Evolutionary conservation across 352 stramenopile species (phyloP), one percentile per base, ranked within the genome.

Genomic region (Halophytophthora polymorphica): DNA sequence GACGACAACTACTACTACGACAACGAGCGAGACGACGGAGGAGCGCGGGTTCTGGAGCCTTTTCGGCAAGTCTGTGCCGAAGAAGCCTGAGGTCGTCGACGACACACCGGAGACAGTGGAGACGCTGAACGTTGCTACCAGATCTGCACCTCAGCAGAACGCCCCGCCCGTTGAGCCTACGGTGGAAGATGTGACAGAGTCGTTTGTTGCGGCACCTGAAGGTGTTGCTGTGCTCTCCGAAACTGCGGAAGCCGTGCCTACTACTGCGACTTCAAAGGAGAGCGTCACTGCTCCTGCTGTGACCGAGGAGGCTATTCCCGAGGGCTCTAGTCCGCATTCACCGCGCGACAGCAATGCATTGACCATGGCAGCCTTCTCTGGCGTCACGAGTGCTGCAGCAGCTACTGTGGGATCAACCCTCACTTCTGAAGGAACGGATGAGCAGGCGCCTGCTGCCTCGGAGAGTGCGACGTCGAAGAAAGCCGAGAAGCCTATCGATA

Each of bases 21-120:
- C 23, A 3, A 34, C 33, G 2, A 51, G 52, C 13, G 50, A 50
- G 11, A n/a, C 33, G 12, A 21, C 22, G 21, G 14, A 43, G 28
- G 44, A 61, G 37, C 47, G 58, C 21, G 59, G 53, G 6, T 67
- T 67, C 41, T 67, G 59, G 59, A 46, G 45, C 6, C 46, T 68
- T 22, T 64, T 63, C 43, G 55, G 50, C 19, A 64, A 61, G 41
- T 48, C 52, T 3, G 49, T 64, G 17, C 38, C 48, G 2, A 53
- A 48, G 28, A 38, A 58, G 21, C 33, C 29, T 12, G 15, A 21
- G 17, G 1, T 21, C 15, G 31, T 31, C 31, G 17, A 21, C n/a
- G 15, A 13, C n/a, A 21, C 36, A 18, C 3, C 22, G 7, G 23
- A 47, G 15, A 2, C 22, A 4, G 41, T 47, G 25, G 25, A 31